These are phyloP conservation scores for Candida corydali DNA, from an alignment of 805 yeast species.

Conservation along the genomic window DNA sequence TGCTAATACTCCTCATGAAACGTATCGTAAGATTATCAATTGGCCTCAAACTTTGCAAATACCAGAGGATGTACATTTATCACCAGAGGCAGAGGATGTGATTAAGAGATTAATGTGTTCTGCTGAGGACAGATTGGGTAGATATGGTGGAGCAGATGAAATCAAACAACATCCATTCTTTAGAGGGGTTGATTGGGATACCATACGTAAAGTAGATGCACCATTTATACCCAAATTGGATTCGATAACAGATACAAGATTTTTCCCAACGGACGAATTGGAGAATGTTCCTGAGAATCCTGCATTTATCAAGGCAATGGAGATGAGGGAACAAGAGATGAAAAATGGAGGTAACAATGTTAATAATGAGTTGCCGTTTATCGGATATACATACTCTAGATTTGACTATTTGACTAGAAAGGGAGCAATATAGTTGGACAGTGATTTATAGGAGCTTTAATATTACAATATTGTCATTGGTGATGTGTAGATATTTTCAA, in stretches of 20 bases:
- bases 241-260: constrained; percentile 91
- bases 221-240: constrained; percentile 91
- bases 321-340: constrained; percentile 54
- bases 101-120: constrained; percentile 72
- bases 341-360: constrained; percentile 38
- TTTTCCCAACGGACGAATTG: constrained; percentile 96
- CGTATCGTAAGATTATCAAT: constrained; percentile 84
- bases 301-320: constrained; percentile 49
- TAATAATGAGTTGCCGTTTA: constrained; percentile 91
- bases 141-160: constrained; percentile 89
- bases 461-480: too few relatives aligned
- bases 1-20: constrained; percentile 90
- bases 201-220: constrained; percentile 82
- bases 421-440: constrained; percentile 51
- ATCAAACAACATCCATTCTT: constrained; percentile 88
- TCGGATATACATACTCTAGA: constrained; percentile 94
- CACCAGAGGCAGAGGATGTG: constrained; percentile 85
- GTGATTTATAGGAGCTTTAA: too few relatives aligned
- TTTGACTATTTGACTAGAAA: constrained; percentile 87
- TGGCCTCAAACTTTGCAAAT: constrained; percentile 86
- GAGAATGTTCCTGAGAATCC: constrained; percentile 94
- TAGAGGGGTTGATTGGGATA: constrained; percentile 94
- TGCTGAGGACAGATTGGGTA: constrained; percentile 77
- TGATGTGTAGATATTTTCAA: too few relatives aligned
- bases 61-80: constrained; percentile 88